Evolutionary conservation across 495 filamentous ascomycete species (phyloP).

Genomic region (Hypoxylon rickii): DNA sequence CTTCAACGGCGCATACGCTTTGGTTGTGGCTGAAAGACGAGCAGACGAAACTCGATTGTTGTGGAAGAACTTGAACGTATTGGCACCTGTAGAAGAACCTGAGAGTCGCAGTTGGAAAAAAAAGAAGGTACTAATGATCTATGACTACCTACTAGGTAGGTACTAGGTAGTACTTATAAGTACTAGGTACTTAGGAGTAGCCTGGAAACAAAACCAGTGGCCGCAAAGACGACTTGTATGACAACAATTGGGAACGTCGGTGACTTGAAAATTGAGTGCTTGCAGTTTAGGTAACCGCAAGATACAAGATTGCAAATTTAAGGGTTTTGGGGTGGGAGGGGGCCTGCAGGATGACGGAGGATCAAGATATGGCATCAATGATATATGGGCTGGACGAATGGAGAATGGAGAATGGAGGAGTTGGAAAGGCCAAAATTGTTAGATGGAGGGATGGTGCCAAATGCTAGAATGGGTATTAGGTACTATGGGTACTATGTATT

Average conservation of each 20-base stretch:
- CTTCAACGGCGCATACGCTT: slow-evolving; percentile 15
- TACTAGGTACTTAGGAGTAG: no score
- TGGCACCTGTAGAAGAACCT: no score
- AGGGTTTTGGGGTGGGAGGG: slow-evolving; percentile 3
- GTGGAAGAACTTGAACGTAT: not conserved
- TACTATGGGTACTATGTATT: not conserved
- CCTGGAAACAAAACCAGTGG: no score
- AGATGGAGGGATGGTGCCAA: not conserved
- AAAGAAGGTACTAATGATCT: no score
- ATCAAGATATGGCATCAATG: slow-evolving; percentile 1
- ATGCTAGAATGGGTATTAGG: no score
- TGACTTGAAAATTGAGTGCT: not conserved
- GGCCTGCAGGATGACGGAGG: slow-evolving; percentile 24
- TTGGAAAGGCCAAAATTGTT: not conserved
- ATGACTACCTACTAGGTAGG: no score
- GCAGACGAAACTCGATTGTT: not conserved
- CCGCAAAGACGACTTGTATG: no score
- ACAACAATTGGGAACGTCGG: no score
- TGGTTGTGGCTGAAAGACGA: not conserved
- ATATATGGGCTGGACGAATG: slow-evolving; percentile 13
- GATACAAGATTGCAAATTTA: slow-evolving; percentile 2
- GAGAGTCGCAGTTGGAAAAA: no score
- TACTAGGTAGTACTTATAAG: no score
- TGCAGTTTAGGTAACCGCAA: slow-evolving; percentile 1
- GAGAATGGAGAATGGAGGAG: not conserved